A percentile compares a stretch with the other conserved stretches of the same genome.
These are phyloP conservation scores for Coemansia sp. DNA, from an alignment of 192 early-diverging fungal species.

Conservation along the genomic window DNA sequence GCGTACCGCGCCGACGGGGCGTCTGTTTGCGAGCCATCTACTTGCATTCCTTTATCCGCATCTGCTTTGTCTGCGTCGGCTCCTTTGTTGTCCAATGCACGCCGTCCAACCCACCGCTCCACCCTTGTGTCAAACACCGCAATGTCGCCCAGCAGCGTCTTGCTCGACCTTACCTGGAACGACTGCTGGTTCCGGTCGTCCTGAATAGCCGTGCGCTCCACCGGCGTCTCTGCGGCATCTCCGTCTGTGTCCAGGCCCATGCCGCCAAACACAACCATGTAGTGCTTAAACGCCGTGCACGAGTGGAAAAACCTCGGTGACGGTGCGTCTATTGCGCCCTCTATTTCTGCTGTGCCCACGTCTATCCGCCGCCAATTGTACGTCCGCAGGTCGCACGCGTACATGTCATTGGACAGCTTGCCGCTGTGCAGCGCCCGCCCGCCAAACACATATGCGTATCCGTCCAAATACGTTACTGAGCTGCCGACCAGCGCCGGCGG, in stretches of 20 bases:
- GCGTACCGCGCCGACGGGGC: conserved; percentile 72
- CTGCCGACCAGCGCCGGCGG: conserved; percentile 73
- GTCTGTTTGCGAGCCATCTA: too few relatives aligned
- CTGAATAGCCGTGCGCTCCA: conserved; percentile 6
- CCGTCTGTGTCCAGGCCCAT: conserved; percentile 63
- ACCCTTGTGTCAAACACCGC: conserved; percentile 60
- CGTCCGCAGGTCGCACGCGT: conserved; percentile 62
- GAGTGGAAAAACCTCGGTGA: conserved; percentile 73
- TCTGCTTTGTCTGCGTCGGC: neutral
- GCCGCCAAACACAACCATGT: conserved; percentile 74
- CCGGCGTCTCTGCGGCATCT: neutral
- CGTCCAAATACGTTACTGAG: conserved; percentile 61
- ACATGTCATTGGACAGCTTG: conserved; percentile 70
- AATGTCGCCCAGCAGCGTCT: conserved; percentile 68
- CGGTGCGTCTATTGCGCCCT: conserved; percentile 7
- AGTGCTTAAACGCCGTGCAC: conserved; percentile 64
- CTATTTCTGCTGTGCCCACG: neutral
- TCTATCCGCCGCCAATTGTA: conserved; percentile 64
- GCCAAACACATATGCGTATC: conserved; percentile 68
- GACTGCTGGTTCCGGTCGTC: conserved; percentile 53
- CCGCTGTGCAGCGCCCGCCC: conserved; percentile 66
- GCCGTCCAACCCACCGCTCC: conserved; percentile 55
- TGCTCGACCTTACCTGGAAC: conserved; percentile 56
- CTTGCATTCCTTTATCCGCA: neutral
- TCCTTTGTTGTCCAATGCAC: conserved; percentile 15